Percentiles rank a stretch among this genome's conserved stretches.
Evolutionary conservation across 2,329 filamentous ascomycete genomes (phyloP).

Genomic region (Colletotrichum liriopes): DNA sequence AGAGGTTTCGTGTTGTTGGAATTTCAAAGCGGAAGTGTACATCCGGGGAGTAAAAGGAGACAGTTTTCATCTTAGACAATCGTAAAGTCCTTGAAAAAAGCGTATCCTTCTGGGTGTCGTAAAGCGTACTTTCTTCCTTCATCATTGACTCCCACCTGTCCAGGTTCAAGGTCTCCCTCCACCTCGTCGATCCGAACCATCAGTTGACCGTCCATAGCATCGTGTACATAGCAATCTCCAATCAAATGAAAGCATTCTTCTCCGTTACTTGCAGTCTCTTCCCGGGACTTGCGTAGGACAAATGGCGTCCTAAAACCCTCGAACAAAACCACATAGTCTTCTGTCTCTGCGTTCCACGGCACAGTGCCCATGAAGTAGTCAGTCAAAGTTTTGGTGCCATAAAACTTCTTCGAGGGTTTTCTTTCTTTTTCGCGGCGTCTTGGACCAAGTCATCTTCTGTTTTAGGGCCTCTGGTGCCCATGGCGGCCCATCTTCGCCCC

Average conservation of each 20-base stretch:
- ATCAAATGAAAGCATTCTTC: background rate
- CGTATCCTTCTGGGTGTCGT: slow-evolving; percentile 2
- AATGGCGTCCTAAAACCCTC: slow-evolving; percentile 54
- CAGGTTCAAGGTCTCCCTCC: background rate
- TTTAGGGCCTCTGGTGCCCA: slow-evolving; percentile 17
- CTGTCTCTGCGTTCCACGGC: slow-evolving; percentile 25
- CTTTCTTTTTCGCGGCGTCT: background rate
- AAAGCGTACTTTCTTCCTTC: slow-evolving; percentile 16
- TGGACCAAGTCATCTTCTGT: background rate
- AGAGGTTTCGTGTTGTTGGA: background rate
- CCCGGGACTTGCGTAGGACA: slow-evolving; percentile 46
- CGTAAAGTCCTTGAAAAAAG: background rate
- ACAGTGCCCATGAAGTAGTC: slow-evolving; percentile 14
- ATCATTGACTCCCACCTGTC: background rate
- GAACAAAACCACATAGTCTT: slow-evolving; percentile 52
- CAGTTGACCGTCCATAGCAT: slow-evolving; percentile 16
- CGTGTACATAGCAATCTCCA: slow-evolving; percentile 30
- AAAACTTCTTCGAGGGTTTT: background rate
- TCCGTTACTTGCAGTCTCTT: background rate
- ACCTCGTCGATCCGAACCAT: background rate
- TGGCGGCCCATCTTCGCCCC: slow-evolving; percentile 19
- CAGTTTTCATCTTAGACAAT: background rate
- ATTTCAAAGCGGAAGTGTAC: rapidly evolving
- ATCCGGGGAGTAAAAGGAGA: rapidly evolving
- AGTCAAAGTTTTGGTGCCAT: background rate